Conservation (phyloP, 148 eudicot species). For the Tetragonia tetragonoides region DNA sequence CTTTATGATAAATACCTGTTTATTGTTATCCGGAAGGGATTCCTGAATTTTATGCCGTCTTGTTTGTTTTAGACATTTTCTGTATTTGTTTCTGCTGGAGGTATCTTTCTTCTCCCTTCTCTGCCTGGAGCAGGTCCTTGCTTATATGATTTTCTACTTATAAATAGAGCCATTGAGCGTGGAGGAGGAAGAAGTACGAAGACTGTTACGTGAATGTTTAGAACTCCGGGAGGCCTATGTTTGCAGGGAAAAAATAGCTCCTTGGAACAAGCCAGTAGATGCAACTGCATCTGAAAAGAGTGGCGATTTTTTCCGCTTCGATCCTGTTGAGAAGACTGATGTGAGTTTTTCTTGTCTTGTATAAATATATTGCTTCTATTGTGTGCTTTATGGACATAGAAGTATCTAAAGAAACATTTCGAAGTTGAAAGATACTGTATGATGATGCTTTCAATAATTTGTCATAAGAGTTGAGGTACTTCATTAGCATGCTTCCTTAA, state of each 20-base stretch:
- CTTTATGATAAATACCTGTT: neutral
- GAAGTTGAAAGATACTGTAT: neutral
- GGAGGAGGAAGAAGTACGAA: constrained; percentile 86
- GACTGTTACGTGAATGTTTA: constrained; percentile 72
- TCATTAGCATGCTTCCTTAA: constrained; percentile 7
- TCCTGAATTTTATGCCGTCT: neutral
- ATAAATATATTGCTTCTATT: neutral
- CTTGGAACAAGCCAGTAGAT: constrained; percentile 50
- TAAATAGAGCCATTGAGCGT: constrained; percentile 47
- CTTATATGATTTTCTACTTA: constrained; percentile 8
- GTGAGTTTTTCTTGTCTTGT: constrained; percentile 34
- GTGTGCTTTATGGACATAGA: neutral
- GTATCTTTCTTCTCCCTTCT: neutral
- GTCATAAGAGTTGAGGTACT: neutral
- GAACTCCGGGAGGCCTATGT: constrained; percentile 62
- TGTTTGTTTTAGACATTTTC: neutral
- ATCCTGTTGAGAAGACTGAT: constrained; percentile 51
- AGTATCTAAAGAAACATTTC: neutral
- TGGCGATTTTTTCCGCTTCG: constrained; percentile 44
- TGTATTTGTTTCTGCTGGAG: neutral
- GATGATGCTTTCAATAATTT: neutral
- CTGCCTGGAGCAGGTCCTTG: neutral
- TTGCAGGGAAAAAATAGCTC: constrained; percentile 50
- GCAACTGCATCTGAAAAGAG: constrained; percentile 29
- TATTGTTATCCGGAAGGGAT: neutral